These are phyloP conservation scores for Mortierella sp. DNA, from an alignment of 371 early-diverging fungal species.

Conservation along the genomic window DNA sequence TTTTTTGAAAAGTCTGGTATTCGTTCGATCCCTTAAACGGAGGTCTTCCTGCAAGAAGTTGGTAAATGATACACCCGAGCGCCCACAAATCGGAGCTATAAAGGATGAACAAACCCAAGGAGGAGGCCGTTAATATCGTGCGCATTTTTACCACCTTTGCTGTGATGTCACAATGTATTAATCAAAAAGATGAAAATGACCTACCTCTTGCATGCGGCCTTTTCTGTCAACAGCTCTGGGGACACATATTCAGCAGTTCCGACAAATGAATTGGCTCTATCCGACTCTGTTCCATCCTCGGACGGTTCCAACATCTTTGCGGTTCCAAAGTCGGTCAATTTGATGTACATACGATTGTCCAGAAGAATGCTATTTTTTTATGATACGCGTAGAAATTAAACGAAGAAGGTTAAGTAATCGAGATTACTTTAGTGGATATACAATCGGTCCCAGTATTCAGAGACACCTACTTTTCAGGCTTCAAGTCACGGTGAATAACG, in stretches of 20 bases:
- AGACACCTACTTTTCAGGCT: conserved; percentile 84
- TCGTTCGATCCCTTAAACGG: conserved; percentile 98
- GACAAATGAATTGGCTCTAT: conserved; percentile 89
- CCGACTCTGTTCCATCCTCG: conserved; percentile 57
- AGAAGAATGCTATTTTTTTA: conserved; percentile 77
- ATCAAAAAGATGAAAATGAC: background rate
- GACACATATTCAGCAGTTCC: conserved; percentile 98
- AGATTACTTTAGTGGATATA: background rate
- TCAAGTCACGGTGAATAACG: conserved; percentile 92
- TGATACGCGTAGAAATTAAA: background rate
- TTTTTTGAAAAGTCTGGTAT: conserved; percentile 96
- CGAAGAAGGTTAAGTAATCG: background rate
- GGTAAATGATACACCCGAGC: conserved; percentile 97
- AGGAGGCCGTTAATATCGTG: background rate
- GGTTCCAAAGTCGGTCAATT: conserved; percentile 97
- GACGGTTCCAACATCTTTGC: conserved; percentile 81
- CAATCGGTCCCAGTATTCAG: background rate
- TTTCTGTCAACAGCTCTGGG: conserved; percentile 95
- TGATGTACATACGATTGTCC: conserved; percentile 87
- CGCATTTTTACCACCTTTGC: too few species aligned
- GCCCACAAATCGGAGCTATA: conserved; percentile 98
- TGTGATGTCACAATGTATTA: background rate
- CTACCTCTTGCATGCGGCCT: conserved; percentile 77
- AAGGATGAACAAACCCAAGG: background rate
- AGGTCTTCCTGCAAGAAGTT: conserved; percentile 92